Base-by-base conservation (phyloP, 345 rosid species). In the Laguncularia racemosa region DNA sequence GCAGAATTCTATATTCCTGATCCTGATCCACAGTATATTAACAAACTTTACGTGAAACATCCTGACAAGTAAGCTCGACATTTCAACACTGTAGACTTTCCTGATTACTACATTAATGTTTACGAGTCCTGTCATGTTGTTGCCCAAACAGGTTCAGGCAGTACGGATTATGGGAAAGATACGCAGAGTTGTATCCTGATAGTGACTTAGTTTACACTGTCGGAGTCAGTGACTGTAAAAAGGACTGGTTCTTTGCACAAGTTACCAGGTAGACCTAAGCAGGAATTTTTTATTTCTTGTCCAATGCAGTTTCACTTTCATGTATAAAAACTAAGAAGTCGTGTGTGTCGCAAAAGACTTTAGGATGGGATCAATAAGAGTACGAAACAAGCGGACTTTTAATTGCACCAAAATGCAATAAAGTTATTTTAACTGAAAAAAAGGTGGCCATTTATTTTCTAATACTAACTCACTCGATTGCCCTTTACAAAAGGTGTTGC, bases 231-330 rank as follows among this genome's bases (percentile, higher is more conserved):
- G 85, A 89, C 56, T 89, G 76, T 58, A 73, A 10, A 56, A 83
- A 73, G 53, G 95, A 86, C 59, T 86, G 96, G 98, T 89, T 86
- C 80, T 92, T 79, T 56, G 93, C 93, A 50, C 95, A 86, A 3
- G 93, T 88, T 48, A 62, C 80, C 13, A 80, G 98, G 98, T 89
- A 56, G 1, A 8, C 9, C 10, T 4, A 33, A 33, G 9, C 40
- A 33, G 9, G 9, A 33, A 8, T 33, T 33, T n/a, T n/a, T n/a
- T n/a, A n/a, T n/a, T n/a, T n/a, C n/a, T n/a, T n/a, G n/a, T n/a
- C n/a, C n/a, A n/a, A n/a, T n/a, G n/a, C n/a, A n/a, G n/a, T n/a
- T n/a, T n/a, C 4, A 23, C 2, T 23, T 23, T 4, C 26, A 23
- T 23, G 26, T 4, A 23, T 23, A 23, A 23, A 23, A 23, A 23